Base-by-base conservation (phyloP, 352 stramenopile genomes). In the Peronospora farinosa region DNA sequence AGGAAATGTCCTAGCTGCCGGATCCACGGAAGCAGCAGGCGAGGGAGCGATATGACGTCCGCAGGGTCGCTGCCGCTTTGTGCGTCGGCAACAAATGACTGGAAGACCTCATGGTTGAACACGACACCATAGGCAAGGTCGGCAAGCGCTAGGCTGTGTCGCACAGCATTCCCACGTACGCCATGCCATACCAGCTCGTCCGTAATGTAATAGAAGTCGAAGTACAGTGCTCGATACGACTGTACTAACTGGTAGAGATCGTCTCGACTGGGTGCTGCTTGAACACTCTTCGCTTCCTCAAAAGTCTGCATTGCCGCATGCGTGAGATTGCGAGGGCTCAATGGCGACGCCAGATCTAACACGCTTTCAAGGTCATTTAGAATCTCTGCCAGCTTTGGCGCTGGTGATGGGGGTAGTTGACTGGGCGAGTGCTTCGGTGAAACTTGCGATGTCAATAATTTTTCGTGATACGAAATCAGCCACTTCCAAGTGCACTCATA, bases 151-250 rank as follows among this genome's bases (percentile, higher is more conserved):
- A 94, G 63, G 23, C 77, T 90, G 49, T 90, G 82, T 7, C 83
- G 78, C 25, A 88, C 78, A 5, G 80, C 78, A 65, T 88, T 92
- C 31, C 83, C 74, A 7, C 83, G 83, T 41, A 94, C 81, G 12
- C 80, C 83, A 49, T 92, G 89, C 83, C 80, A 94, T 33, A 92
- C 78, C 28, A 94, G 60, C 51, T 94, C 83, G 61, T 94, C 83
- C 10, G 80, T 94, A 63, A 94, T 92, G 74, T 94, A 94, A 68
- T 90, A 94, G 40, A 94, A 94, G 52, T 94, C 83, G 41, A 94
- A 94, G 60, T 92, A 94, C 33, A 94, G 51, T 40, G 78, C 78
- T 2, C 80, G 83, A 60, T 90, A 94, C 19, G 73, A 84, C 25
- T 87, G 79, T 48, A 90, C 61, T 16, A 90, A 40, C 35, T 84